phyloP scores from a whole-genome alignment of 169 alveolate genomes.

The Amoebophrya sp. region DNA sequence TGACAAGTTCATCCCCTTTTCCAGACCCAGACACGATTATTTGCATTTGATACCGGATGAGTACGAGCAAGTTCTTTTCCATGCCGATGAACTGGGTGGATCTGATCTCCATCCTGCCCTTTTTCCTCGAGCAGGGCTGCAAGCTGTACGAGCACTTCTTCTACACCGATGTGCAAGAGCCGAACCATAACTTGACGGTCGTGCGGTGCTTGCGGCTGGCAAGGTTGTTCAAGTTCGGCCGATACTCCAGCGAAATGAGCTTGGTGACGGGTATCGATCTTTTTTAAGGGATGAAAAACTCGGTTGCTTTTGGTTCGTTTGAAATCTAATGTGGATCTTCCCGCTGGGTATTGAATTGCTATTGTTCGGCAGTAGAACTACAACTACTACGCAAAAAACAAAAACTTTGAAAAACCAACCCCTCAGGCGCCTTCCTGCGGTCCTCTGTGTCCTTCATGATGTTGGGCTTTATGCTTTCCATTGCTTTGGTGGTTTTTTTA shows the following conservation, averaged over 20 bases:
- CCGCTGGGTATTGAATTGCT: too few relatives aligned
- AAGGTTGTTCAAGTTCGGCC: not conserved
- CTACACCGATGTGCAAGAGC: not conserved
- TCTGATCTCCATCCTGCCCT: not conserved
- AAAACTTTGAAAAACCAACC: too few relatives aligned
- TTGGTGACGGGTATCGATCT: not conserved
- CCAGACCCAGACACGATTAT: too few relatives aligned
- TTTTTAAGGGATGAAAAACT: too few relatives aligned
- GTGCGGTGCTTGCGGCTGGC: not conserved
- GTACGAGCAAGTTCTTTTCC: not conserved
- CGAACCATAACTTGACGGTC: not conserved
- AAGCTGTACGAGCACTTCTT: not conserved
- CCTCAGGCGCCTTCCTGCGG: not conserved
- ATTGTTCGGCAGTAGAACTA: too few relatives aligned
- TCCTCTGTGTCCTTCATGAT: not conserved
- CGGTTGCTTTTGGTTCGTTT: too few relatives aligned
- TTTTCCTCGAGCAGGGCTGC: not conserved
- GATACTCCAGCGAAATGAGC: not conserved
- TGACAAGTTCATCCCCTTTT: too few relatives aligned
- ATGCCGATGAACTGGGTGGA: not conserved
- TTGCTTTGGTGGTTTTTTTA: not conserved
- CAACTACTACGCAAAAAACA: too few relatives aligned
- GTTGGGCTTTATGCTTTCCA: not conserved
- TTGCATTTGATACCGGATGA: not conserved
- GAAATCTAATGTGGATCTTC: too few relatives aligned